Base-by-base conservation (phyloP, 441 rosid species). In the Omphalea diandra region DNA sequence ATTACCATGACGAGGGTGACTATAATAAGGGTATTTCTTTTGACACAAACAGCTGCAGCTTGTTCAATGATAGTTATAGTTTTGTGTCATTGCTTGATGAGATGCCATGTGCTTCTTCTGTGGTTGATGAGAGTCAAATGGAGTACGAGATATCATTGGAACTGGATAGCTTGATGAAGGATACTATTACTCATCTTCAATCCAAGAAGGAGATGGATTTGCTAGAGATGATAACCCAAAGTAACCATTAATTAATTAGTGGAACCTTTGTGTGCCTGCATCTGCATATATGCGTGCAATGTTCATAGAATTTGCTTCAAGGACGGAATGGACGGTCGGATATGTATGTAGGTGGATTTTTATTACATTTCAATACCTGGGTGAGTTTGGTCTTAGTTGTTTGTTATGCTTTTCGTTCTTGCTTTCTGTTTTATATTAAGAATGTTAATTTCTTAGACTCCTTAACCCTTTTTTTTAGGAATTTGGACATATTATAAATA, bases 121-220 rank as follows among this genome's bases (percentile, higher is more conserved):
- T 22, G 17, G 77, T 22, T 46, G 59, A 62, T 15, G 49, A 72
- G 35, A 66, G 53, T 52, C 65, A 59, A 31, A 6, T 22, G 10
- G 46, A 49, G 40, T 59, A 71, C 18, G 67, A 57, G 58, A 54
- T 60, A n/a, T 27, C 69, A 3, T 3, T 47, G 67, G 77, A 73
- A 52, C 35, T 75, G 36, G 67, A 73, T 59, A 44, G 71, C 27
- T 59, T 79, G 67, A 68, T 60, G 65, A 68, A 32, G 20, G 56
- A 14, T 38, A 10, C 33, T 49, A 17, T 27, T 5, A 11, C 10
- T 5, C n/a, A 9, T 4, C 65, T 26, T 4, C 77, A 72, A 10
- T 17, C 29, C 52, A 69, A 62, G 68, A 75, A 66, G 70, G 83
- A 81, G 74, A 59, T 75, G 78, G 85, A 85, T 46, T 61, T 83